Evolutionary conservation across 2,329 filamentous ascomycete genomes (phyloP).

Genomic region (Rhynchosporium graminicola): DNA sequence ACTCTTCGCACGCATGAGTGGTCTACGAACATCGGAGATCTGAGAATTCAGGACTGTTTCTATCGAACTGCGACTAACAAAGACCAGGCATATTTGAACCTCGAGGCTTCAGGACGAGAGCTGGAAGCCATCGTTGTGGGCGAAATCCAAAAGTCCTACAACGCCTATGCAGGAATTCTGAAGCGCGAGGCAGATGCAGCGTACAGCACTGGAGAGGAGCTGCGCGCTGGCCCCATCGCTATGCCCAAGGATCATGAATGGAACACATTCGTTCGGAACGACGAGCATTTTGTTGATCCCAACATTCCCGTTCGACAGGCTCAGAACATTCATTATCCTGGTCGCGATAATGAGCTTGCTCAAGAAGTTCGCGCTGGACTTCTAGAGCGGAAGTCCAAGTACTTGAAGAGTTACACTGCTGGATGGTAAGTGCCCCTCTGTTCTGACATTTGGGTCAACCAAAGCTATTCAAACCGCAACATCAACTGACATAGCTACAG

Average conservation of each 20-base stretch:
- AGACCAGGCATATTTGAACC: slow-evolving; percentile 81
- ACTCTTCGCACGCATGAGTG: background rate
- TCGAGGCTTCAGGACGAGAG: slow-evolving; percentile 91
- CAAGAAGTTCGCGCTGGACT: slow-evolving; percentile 87
- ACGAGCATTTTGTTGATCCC: slow-evolving; percentile 86
- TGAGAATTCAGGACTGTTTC: background rate
- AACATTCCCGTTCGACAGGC: slow-evolving; percentile 73
- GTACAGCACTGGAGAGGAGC: slow-evolving; percentile 74
- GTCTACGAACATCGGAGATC: no score
- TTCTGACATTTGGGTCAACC: background rate
- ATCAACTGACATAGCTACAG: slow-evolving; percentile 46
- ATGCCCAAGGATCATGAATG: slow-evolving; percentile 96
- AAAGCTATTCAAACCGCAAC: no score
- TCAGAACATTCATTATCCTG: slow-evolving; percentile 87
- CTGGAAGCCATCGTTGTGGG: slow-evolving; percentile 95
- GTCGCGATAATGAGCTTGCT: slow-evolving; percentile 77
- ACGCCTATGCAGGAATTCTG: slow-evolving; percentile 86
- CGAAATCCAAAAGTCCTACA: slow-evolving; percentile 97
- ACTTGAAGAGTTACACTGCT: slow-evolving; percentile 71
- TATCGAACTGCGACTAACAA: slow-evolving; percentile 24
- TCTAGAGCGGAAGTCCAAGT: slow-evolving; percentile 97
- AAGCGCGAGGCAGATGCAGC: slow-evolving; percentile 87
- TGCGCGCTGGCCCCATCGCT: slow-evolving; percentile 81
- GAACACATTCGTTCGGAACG: slow-evolving; percentile 73
- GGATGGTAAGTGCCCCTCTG: slow-evolving; percentile 66